phyloP scores from a whole-genome alignment of 2,329 filamentous ascomycete species.

The Madurella fahalii region DNA sequence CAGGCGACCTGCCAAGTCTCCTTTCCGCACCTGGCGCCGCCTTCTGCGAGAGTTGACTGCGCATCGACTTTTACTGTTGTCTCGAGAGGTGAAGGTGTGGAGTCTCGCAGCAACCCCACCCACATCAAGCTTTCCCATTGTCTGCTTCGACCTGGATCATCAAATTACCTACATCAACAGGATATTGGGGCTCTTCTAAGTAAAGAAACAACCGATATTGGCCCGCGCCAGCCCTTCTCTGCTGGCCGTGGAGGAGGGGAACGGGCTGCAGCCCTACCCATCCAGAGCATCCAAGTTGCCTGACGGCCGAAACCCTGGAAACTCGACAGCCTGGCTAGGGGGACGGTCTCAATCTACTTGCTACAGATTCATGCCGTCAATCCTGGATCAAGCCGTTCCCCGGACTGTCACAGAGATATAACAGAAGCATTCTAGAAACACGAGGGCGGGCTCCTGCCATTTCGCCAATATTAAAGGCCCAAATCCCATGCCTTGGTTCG shows the following conservation, averaged over 20 bases:
- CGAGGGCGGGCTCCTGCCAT: constrained; percentile 8
- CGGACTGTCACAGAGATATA: constrained; percentile 7
- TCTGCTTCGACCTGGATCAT: constrained; percentile 17
- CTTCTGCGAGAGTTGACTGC: too few relatives aligned
- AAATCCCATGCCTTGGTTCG: constrained; percentile 1
- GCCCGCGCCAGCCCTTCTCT: constrained; percentile 10
- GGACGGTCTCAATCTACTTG: constrained; percentile 24
- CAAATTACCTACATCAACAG: constrained; percentile 25
- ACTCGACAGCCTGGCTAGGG: constrained; percentile 3
- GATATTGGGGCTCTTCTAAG: constrained; percentile 24
- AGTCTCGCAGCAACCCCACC: background rate
- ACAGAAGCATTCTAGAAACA: constrained; percentile 25
- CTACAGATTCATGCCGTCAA: constrained; percentile 20
- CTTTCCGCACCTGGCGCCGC: too few relatives aligned
- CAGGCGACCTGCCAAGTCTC: too few relatives aligned
- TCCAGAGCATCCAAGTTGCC: constrained; percentile 14
- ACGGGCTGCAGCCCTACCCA: constrained; percentile 30
- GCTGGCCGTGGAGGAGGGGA: constrained; percentile 6
- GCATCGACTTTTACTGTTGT: background rate
- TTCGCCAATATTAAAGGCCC: constrained; percentile 10
- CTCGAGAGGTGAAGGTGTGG: background rate
- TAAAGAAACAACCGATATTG: constrained; percentile 27
- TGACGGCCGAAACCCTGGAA: constrained; percentile 15
- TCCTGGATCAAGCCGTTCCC: constrained; percentile 11
- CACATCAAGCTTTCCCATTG: constrained; percentile 9